Evolutionary conservation across 2,329 filamentous ascomycete species (phyloP).

Genomic region (Fusarium equiseti): DNA sequence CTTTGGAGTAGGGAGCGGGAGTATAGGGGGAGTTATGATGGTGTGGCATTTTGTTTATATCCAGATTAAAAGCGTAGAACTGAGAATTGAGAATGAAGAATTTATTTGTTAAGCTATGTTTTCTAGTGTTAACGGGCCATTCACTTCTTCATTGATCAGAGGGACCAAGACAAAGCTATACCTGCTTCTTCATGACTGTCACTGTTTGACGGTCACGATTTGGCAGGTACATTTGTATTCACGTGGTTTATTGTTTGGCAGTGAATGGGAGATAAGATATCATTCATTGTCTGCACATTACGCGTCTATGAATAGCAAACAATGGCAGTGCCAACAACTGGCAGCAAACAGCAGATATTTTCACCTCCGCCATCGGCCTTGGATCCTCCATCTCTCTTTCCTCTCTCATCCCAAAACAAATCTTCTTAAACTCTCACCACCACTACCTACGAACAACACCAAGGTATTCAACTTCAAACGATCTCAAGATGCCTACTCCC

Average conservation of each 20-base stretch:
- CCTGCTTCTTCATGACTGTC: background rate
- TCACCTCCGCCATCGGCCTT: background rate
- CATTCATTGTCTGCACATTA: background rate
- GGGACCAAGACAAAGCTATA: too few relatives aligned
- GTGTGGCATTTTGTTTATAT: background rate
- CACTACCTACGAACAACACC: too few relatives aligned
- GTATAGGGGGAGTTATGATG: background rate
- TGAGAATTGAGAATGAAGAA: too few relatives aligned
- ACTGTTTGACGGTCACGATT: too few relatives aligned
- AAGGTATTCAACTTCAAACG: background rate
- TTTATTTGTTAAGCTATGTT: too few relatives aligned
- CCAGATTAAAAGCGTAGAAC: background rate
- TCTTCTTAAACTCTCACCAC: too few relatives aligned
- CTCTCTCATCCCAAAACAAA: background rate
- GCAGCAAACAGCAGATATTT: background rate
- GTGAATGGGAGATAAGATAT: background rate
- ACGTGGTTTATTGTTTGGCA: background rate
- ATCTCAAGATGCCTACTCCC: background rate
- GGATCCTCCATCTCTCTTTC: too few relatives aligned
- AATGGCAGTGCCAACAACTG: background rate
- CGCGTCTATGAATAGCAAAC: background rate
- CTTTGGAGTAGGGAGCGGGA: conserved; percentile 29
- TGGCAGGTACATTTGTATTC: too few relatives aligned
- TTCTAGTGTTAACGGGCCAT: too few relatives aligned
- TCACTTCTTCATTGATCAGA: too few relatives aligned